phyloP scores from a whole-genome alignment of 1,139 yeast genomes.

The Hyphopichia khmerensis region DNA sequence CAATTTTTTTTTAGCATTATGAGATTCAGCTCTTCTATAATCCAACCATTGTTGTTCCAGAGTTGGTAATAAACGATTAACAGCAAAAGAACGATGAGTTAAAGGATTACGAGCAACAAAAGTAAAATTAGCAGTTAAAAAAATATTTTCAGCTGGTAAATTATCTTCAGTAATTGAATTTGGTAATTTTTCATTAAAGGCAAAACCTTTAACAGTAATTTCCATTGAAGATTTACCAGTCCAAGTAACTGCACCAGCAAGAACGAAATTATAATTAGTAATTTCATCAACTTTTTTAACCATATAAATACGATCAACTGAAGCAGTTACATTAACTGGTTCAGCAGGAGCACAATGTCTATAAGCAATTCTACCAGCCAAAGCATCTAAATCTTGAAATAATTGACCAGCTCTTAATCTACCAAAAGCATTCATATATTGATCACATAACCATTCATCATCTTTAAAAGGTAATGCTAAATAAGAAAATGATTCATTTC shows the following conservation, averaged over 20 bases:
- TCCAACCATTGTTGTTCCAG: conserved; percentile 77
- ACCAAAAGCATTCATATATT: conserved; percentile 86
- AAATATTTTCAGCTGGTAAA: conserved; percentile 45
- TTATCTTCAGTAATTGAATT: conserved; percentile 46
- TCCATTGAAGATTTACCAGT: conserved; percentile 96
- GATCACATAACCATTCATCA: conserved; percentile 79
- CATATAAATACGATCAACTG: conserved; percentile 89
- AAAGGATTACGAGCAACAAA: conserved; percentile 93
- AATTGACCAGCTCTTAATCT: conserved; percentile 87
- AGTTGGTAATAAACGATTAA: conserved; percentile 74
- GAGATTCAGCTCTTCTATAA: conserved; percentile 84
- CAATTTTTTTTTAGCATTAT: conserved; percentile 79
- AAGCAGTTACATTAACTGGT: conserved; percentile 91
- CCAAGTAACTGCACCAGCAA: conserved; percentile 91
- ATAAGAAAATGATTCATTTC: conserved; percentile 74
- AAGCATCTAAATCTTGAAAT: conserved; percentile 86
- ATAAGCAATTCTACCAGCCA: conserved; percentile 86
- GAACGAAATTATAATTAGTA: conserved; percentile 67
- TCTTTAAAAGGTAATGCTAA: conserved; percentile 79
- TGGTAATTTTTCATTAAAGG: conserved; percentile 55
- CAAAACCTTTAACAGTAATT: conserved; percentile 84
- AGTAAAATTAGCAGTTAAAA: conserved; percentile 86
- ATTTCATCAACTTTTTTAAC: conserved; percentile 82
- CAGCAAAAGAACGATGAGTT: conserved; percentile 83
- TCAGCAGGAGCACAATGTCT: conserved; percentile 87